These are phyloP conservation scores for Jackrogersella minutella DNA, from an alignment of 495 filamentous ascomycete genomes.

Conservation along the genomic window DNA sequence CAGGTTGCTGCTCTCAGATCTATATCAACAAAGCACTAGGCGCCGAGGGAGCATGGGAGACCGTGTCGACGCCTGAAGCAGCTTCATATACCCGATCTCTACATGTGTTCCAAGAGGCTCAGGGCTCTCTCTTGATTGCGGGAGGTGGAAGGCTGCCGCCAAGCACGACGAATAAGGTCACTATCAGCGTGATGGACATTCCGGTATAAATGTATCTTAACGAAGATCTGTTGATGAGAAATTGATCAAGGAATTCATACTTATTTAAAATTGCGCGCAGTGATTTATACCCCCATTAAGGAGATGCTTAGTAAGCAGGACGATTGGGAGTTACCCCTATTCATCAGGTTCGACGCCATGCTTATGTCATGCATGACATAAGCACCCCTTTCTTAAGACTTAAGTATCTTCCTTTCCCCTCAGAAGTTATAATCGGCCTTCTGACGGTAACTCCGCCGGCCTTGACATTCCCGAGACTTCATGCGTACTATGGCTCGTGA, in stretches of 20 bases:
- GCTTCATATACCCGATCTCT: slow-evolving; percentile 61
- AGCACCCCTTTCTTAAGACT: no score
- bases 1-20: slow-evolving; percentile 57
- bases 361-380: neutral
- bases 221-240: neutral
- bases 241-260: neutral
- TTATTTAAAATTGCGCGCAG: neutral
- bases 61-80: slow-evolving; percentile 52
- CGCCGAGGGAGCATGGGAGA: slow-evolving; percentile 62
- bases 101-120: slow-evolving; percentile 53
- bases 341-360: neutral
- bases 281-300: no score
- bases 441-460: neutral
- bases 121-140: slow-evolving; percentile 51
- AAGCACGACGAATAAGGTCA: slow-evolving; percentile 52
- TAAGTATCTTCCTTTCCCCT: no score
- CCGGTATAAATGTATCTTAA: neutral
- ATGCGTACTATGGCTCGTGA: slow-evolving; percentile 2
- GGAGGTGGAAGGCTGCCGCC: slow-evolving; percentile 54
- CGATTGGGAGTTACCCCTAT: no score
- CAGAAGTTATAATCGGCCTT: neutral
- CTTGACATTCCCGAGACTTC: neutral
- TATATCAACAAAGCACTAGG: slow-evolving; percentile 68
- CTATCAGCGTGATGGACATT: slow-evolving; percentile 49
- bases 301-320: no score